Conservation (phyloP, 2,329 filamentous ascomycete species). For the Hypoxylon sp. region DNA sequence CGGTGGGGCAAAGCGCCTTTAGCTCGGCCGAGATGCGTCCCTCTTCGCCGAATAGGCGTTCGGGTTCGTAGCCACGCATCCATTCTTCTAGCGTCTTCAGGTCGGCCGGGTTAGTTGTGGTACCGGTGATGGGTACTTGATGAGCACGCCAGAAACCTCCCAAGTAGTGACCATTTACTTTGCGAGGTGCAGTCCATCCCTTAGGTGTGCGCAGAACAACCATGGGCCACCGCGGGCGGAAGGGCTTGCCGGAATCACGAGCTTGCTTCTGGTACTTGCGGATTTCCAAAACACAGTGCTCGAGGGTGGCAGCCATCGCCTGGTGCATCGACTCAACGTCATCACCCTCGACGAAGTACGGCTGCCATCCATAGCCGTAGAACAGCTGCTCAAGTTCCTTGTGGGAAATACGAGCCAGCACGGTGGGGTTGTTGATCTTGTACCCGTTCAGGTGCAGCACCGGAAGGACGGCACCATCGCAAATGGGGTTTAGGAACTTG, state of each 20-base stretch:
- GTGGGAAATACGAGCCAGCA: constrained; percentile 79
- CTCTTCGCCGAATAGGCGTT: constrained; percentile 73
- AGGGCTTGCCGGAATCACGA: constrained; percentile 74
- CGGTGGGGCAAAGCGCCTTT: constrained; percentile 72
- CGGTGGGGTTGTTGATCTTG: constrained; percentile 85
- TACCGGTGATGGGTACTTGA: constrained; percentile 80
- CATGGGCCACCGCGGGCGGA: constrained; percentile 82
- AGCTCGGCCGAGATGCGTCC: constrained; percentile 74
- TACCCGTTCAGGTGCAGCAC: constrained; percentile 85
- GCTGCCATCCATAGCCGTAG: constrained; percentile 80
- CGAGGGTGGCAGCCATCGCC: constrained; percentile 81
- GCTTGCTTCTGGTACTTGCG: constrained; percentile 76
- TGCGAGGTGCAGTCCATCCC: constrained; percentile 81
- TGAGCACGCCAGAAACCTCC: constrained; percentile 84
- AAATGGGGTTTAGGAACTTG: constrained; percentile 84
- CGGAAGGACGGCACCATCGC: constrained; percentile 80
- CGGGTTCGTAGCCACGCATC: constrained; percentile 82
- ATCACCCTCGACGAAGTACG: constrained; percentile 83
- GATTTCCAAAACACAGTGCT: constrained; percentile 78
- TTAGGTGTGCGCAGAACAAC: constrained; percentile 81
- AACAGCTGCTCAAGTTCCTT: constrained; percentile 78
- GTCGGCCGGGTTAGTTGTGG: constrained; percentile 72
- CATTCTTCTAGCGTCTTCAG: constrained; percentile 77
- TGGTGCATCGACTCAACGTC: constrained; percentile 82
- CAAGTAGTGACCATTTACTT: constrained; percentile 76